These are phyloP conservation scores for Candida maltosa DNA, from an alignment of 805 yeast species.

Conservation along the genomic window DNA sequence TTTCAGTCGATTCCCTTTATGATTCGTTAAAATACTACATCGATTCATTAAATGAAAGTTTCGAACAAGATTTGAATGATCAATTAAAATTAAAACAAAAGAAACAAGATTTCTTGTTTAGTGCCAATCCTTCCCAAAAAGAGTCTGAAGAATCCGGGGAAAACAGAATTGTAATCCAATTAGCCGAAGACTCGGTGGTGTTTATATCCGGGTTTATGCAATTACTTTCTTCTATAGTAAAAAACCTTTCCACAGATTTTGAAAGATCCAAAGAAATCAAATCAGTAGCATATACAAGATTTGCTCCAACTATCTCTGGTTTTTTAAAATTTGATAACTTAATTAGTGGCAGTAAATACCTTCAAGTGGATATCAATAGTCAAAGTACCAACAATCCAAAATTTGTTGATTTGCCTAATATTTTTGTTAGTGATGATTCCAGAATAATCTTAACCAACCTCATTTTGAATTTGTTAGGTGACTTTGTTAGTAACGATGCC, in stretches of 20 bases:
- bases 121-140: conserved; percentile 11
- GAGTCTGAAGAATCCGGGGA: conserved; percentile 22
- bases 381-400: conserved; percentile 8
- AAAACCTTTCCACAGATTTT: conserved; percentile 22
- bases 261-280: conserved; percentile 24
- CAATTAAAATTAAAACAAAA: conserved; percentile 30
- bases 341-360: conserved; percentile 13
- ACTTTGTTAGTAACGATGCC: conserved; percentile 46
- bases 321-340: conserved; percentile 41
- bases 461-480: conserved; percentile 47
- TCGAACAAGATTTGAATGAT: conserved; percentile 29
- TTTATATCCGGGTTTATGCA: conserved; percentile 73
- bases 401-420: conserved; percentile 16
- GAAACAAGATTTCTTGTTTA: conserved; percentile 30
- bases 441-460: conserved; percentile 32
- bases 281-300: conserved; percentile 26
- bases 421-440: conserved; percentile 31
- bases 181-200: conserved; percentile 78
- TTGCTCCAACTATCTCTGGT: conserved; percentile 29
- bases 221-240: conserved; percentile 43
- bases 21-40: conserved; percentile 54
- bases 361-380: conserved; percentile 4
- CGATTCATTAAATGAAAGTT: conserved; percentile 39
- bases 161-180: conserved; percentile 43
- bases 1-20: conserved; percentile 56